These are phyloP conservation scores for Fusarium compactum DNA, from an alignment of 2,329 filamentous ascomycete genomes.

Conservation along the genomic window DNA sequence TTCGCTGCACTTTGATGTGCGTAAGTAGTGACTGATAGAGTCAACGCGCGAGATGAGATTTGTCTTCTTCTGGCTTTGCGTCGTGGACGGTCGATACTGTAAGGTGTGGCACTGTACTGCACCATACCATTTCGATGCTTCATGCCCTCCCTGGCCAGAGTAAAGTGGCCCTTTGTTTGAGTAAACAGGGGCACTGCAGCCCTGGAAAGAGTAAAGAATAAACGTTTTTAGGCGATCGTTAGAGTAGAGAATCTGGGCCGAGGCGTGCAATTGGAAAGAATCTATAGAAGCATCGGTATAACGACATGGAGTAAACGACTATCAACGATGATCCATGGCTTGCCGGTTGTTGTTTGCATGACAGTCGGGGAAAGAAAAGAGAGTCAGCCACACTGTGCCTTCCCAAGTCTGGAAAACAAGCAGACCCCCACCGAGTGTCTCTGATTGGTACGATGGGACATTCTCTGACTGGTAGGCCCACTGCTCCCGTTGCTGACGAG, in stretches of 20 bases:
- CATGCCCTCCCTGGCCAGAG: slow-evolving; percentile 36
- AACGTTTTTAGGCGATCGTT: slow-evolving; percentile 8
- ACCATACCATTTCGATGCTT: slow-evolving; percentile 12
- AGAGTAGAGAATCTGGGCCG: slow-evolving; percentile 1
- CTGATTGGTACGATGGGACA: slow-evolving; percentile 30
- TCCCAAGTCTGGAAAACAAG: slow-evolving; percentile 11
- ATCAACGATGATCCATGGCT: slow-evolving; percentile 27
- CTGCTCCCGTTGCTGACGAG: slow-evolving; percentile 37
- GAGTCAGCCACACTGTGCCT: slow-evolving; percentile 32
- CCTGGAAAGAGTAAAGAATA: slow-evolving; percentile 17
- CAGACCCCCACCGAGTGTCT: slow-evolving; percentile 9
- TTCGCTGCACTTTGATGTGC: slow-evolving; percentile 1
- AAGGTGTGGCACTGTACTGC: slow-evolving; percentile 22
- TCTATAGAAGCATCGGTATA: slow-evolving; percentile 26
- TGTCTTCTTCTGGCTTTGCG: slow-evolving; percentile 30
- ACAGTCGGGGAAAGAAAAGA: neutral
- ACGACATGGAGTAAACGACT: slow-evolving; percentile 32
- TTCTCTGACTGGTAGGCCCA: slow-evolving; percentile 23
- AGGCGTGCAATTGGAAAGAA: slow-evolving; percentile 20
- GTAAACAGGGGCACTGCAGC: slow-evolving; percentile 34
- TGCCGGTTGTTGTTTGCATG: slow-evolving; percentile 25
- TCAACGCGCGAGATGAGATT: slow-evolving; percentile 25
- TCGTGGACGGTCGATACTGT: slow-evolving; percentile 16
- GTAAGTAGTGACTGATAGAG: neutral
- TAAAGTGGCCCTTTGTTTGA: slow-evolving; percentile 36